These are phyloP conservation scores for Akanthomyces muscarius DNA, from an alignment of 2,329 filamentous ascomycete genomes.

Conservation along the genomic window DNA sequence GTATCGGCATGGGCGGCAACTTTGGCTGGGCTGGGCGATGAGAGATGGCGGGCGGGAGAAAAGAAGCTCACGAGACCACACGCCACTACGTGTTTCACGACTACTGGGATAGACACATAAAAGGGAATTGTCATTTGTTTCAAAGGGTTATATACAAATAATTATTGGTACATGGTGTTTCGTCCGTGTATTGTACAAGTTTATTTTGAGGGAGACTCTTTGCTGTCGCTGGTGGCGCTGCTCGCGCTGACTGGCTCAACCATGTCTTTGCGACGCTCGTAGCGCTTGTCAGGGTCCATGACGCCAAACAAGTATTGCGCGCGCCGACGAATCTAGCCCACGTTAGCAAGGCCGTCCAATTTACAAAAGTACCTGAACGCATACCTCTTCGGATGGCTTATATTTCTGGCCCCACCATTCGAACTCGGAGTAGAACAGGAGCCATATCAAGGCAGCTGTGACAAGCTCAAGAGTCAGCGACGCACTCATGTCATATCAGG, in stretches of 20 bases:
- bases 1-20: slow-evolving; percentile 56
- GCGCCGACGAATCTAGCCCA: slow-evolving; percentile 33
- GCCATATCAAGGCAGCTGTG: slow-evolving; percentile 35
- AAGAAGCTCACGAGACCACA: neutral
- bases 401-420: slow-evolving; percentile 42
- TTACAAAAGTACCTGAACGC: neutral
- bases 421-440: slow-evolving; percentile 41
- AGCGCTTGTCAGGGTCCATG: slow-evolving; percentile 39
- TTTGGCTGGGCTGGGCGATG: slow-evolving; percentile 51
- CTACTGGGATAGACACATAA: slow-evolving; percentile 9
- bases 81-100: neutral
- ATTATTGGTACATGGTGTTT: slow-evolving; percentile 29
- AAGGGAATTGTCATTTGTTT: neutral
- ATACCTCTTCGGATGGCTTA: slow-evolving; percentile 40
- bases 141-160: slow-evolving; percentile 16
- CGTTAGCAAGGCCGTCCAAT: neutral
- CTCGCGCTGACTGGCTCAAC: slow-evolving; percentile 26
- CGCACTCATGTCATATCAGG: neutral
- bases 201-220: slow-evolving; percentile 26
- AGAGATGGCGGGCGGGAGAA: slow-evolving; percentile 12
- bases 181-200: slow-evolving; percentile 25
- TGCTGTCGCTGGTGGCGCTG: slow-evolving; percentile 22
- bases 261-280: slow-evolving; percentile 38
- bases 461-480: slow-evolving; percentile 14
- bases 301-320: slow-evolving; percentile 38